Evolutionary conservation across 257 asterid genomes (phyloP).

Genomic region (Haberlea rhodopensis): DNA sequence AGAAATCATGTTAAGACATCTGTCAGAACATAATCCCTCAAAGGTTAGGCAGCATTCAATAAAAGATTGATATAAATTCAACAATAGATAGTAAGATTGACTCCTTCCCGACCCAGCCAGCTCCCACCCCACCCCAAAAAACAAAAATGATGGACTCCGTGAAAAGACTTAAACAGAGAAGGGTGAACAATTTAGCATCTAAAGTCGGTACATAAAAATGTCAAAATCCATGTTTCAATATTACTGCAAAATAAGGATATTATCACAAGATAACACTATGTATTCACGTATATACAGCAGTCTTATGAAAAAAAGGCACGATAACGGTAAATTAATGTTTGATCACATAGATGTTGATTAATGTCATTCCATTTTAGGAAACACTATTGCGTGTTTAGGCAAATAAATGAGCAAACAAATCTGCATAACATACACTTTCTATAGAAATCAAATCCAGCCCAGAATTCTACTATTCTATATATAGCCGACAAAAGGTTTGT

Average conservation of each 20-base stretch:
- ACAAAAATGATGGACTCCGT: too few species aligned
- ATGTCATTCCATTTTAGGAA: background rate
- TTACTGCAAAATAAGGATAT: background rate
- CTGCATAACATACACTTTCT: background rate
- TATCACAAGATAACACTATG: too few species aligned
- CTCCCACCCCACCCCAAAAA: too few species aligned
- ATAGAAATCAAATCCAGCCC: background rate
- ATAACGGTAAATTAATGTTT: background rate
- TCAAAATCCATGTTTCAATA: background rate
- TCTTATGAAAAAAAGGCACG: background rate
- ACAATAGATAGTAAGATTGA: background rate
- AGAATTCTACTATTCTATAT: background rate
- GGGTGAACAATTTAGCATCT: too few species aligned
- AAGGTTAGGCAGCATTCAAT: background rate
- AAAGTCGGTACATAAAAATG: background rate
- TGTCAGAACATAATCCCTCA: too few species aligned
- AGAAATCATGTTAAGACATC: background rate
- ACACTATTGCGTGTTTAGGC: background rate
- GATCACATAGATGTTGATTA: background rate
- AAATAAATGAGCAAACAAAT: background rate
- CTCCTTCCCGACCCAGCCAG: too few species aligned
- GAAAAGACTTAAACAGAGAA: too few species aligned
- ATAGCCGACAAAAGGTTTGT: background rate
- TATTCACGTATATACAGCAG: background rate
- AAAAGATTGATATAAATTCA: background rate